Conservation (phyloP, 108 stramenopile species). For the Schizochytrium sp. region DNA sequence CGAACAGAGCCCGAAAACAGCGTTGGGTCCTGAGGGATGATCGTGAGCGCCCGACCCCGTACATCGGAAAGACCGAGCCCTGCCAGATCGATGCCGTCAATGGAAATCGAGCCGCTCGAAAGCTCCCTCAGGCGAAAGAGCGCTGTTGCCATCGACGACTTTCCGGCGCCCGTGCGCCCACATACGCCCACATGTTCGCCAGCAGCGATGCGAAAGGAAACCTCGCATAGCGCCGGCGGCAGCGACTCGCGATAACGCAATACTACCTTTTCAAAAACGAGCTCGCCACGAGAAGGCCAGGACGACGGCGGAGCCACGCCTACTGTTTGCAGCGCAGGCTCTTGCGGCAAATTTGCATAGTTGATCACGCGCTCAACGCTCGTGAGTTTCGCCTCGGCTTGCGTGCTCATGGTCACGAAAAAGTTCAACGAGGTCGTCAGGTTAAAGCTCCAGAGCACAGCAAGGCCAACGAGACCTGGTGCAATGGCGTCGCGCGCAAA, state of each 20-base stretch:
- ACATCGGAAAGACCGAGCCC: constrained; percentile 65
- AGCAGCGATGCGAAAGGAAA: constrained; percentile 65
- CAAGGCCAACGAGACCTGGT: constrained; percentile 65
- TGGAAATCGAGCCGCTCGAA: constrained; percentile 56
- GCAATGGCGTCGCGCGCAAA: constrained; percentile 51
- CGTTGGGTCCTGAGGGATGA: constrained; percentile 92
- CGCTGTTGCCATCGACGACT: constrained; percentile 67
- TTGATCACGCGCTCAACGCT: constrained; percentile 26
- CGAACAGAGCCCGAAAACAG: constrained; percentile 79
- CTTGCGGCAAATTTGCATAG: constrained; percentile 33
- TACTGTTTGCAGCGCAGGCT: not conserved
- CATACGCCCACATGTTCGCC: constrained; percentile 80
- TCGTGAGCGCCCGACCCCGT: constrained; percentile 64
- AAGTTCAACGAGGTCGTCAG: constrained; percentile 20
- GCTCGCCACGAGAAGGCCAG: constrained; percentile 70
- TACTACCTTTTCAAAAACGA: constrained; percentile 60
- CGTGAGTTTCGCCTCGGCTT: constrained; percentile 27
- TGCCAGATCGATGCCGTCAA: constrained; percentile 76
- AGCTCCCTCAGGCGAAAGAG: constrained; percentile 75
- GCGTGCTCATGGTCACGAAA: not conserved
- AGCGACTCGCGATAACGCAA: constrained; percentile 69
- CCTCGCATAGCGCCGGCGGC: constrained; percentile 71
- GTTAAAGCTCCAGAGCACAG: constrained; percentile 39
- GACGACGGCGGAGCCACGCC: not conserved
- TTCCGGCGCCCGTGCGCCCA: constrained; percentile 69